These are phyloP conservation scores for Lentinula sp. DNA, from an alignment of 768 basidiomycete species.

Conservation along the genomic window DNA sequence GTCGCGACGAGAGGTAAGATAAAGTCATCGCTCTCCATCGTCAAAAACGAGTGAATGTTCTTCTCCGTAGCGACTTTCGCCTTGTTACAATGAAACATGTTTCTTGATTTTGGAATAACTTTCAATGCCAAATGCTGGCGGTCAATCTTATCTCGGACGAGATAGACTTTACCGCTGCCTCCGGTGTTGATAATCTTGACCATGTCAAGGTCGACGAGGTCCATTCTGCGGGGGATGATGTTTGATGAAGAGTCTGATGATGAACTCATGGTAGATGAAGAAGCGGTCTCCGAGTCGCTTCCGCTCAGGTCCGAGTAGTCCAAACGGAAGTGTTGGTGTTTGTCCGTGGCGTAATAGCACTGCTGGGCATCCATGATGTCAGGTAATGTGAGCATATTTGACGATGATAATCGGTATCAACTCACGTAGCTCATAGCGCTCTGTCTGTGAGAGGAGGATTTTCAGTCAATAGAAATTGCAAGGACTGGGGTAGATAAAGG, in stretches of 20 bases:
- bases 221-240: not conserved
- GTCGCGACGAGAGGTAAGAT: slow-evolving; percentile 17
- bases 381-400: not conserved
- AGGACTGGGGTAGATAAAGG: not conserved
- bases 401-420: not conserved
- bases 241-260: not conserved
- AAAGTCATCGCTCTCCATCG: slow-evolving; percentile 9
- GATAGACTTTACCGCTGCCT: slow-evolving; percentile 12
- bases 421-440: slow-evolving; percentile 2
- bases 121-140: slow-evolving; percentile 14
- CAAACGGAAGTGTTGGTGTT: not conserved
- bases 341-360: slow-evolving; percentile 4
- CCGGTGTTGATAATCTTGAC: slow-evolving; percentile 7
- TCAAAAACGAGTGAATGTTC: slow-evolving; percentile 6
- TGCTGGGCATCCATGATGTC: not conserved
- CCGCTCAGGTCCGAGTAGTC: not conserved
- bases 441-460: not conserved
- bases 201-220: slow-evolving; percentile 5
- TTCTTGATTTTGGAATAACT: slow-evolving; percentile 11
- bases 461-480: not conserved
- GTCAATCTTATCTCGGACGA: slow-evolving; percentile 12
- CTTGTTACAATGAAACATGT: not conserved
- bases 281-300: not conserved
- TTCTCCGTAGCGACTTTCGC: slow-evolving; percentile 8
- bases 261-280: not conserved